A percentile compares a stretch with the other conserved stretches of the same genome.
These are phyloP conservation scores for Boletales sp. DNA, from an alignment of 768 basidiomycete species.

Conservation along the genomic window DNA sequence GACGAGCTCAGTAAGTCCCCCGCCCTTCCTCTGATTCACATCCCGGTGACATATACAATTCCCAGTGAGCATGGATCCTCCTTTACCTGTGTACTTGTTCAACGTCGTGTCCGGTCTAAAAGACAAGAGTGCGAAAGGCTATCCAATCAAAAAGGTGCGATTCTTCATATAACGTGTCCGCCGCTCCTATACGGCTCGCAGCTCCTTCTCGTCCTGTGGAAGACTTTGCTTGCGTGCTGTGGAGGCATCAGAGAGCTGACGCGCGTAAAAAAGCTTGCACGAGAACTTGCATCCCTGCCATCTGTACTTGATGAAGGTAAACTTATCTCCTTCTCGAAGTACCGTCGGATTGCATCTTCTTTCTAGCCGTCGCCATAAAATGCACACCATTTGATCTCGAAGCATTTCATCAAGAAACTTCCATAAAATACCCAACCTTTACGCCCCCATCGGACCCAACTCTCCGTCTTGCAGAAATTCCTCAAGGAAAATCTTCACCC, in stretches of 20 bases:
- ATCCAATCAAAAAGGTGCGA: conserved; percentile 92
- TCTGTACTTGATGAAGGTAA: conserved; percentile 44
- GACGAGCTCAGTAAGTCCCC: conserved; percentile 86
- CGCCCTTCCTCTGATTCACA: not conserved
- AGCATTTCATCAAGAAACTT: conserved; percentile 83
- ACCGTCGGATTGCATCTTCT: conserved; percentile 6
- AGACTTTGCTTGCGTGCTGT: conserved; percentile 85
- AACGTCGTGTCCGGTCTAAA: conserved; percentile 85
- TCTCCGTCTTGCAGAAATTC: conserved; percentile 25
- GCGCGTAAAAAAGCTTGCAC: conserved; percentile 78
- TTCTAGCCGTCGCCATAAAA: conserved; percentile 67
- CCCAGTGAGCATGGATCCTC: conserved; percentile 92
- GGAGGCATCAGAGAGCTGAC: conserved; percentile 87
- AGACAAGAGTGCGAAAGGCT: conserved; percentile 92
- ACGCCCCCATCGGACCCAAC: conserved; percentile 51
- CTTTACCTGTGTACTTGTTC: conserved; percentile 89
- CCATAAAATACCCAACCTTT: conserved; percentile 96
- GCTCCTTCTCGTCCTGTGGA: conserved; percentile 95
- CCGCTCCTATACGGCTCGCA: conserved; percentile 29
- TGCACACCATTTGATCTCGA: conserved; percentile 90
- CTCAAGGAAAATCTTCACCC: conserved; percentile 27
- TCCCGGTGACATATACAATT: conserved; percentile 5
- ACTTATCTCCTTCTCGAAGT: conserved; percentile 13
- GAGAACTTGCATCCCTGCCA: conserved; percentile 81
- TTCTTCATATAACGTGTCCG: not conserved